phyloP scores from a whole-genome alignment of 2,329 filamentous ascomycete species.

The Orbilia blumenaviensis region DNA sequence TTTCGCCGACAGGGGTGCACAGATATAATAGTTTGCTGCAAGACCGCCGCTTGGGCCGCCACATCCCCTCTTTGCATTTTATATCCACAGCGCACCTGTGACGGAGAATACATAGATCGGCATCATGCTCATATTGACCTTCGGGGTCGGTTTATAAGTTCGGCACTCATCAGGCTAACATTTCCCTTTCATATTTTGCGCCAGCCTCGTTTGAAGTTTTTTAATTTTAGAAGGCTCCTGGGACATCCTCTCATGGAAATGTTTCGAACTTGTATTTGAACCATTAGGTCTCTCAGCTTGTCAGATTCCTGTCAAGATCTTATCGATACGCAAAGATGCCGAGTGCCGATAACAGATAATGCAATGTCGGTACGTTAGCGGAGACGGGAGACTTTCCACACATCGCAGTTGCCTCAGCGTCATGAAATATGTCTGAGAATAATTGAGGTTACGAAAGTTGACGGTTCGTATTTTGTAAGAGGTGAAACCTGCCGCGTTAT shows the following conservation, averaged over 20 bases:
- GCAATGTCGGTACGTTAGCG: not conserved
- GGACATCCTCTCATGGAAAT: not conserved
- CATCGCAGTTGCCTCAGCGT: not conserved
- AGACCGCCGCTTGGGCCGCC: slow-evolving; percentile 42
- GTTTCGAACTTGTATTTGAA: not conserved
- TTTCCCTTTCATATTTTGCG: slow-evolving; percentile 11
- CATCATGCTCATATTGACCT: not conserved
- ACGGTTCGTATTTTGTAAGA: slow-evolving; percentile 28
- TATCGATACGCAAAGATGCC: not conserved
- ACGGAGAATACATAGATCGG: slow-evolving; percentile 8
- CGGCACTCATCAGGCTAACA: slow-evolving; percentile 29
- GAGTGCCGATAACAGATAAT: not conserved
- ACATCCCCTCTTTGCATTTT: slow-evolving; percentile 44
- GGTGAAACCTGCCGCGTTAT: slow-evolving; percentile 42
- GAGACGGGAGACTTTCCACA: slow-evolving; percentile 10
- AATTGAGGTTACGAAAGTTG: slow-evolving; percentile 18
- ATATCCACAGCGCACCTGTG: slow-evolving; percentile 15
- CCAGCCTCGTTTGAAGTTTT: slow-evolving; percentile 21
- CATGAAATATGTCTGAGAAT: slow-evolving; percentile 20
- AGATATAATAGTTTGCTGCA: slow-evolving; percentile 21
- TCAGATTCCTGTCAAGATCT: not conserved
- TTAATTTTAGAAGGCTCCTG: slow-evolving; percentile 7
- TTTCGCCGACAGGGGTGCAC: slow-evolving; percentile 5
- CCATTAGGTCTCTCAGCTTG: no score
- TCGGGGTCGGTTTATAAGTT: not conserved